Evolutionary conservation across 2,329 filamentous ascomycete species (phyloP).

Genomic region (Pestalotiopsis sp.): DNA sequence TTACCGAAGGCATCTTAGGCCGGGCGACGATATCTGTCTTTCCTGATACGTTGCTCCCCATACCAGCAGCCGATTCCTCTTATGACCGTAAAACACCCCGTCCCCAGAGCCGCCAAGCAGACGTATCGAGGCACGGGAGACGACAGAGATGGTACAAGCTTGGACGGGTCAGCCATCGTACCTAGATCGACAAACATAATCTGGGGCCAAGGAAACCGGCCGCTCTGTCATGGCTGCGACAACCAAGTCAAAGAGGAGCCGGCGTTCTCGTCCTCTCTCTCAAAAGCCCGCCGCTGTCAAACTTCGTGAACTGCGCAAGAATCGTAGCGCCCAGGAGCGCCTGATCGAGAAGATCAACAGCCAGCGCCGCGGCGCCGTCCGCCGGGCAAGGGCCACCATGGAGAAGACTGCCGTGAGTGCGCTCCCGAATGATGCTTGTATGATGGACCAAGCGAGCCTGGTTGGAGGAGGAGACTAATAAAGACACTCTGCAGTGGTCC

Average conservation of each 20-base stretch:
- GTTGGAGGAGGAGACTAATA: background rate
- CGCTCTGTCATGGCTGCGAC: background rate
- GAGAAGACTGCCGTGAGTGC: background rate
- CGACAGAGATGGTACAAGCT: background rate
- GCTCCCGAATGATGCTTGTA: background rate
- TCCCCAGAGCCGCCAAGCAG: too few species aligned
- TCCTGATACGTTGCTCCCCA: too few species aligned
- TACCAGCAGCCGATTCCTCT: too few species aligned
- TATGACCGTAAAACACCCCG: too few species aligned
- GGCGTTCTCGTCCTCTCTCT: background rate
- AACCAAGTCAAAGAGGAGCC: background rate
- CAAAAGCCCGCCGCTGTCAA: slow-evolving; percentile 4
- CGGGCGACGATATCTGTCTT: too few species aligned
- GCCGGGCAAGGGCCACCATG: background rate
- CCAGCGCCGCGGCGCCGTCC: background rate
- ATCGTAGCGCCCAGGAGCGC: slow-evolving; percentile 1
- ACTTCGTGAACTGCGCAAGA: background rate
- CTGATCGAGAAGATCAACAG: slow-evolving; percentile 5
- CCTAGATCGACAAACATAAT: background rate
- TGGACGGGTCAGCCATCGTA: background rate
- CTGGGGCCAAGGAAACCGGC: background rate
- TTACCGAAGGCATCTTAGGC: too few species aligned
- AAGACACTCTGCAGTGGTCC: background rate
- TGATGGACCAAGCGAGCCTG: background rate
- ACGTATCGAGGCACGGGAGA: too few species aligned